Evolutionary conservation across 148 eudicot genomes (phyloP), one percentile per base, ranked within the genome.

Genomic region (Cornus kousa): DNA sequence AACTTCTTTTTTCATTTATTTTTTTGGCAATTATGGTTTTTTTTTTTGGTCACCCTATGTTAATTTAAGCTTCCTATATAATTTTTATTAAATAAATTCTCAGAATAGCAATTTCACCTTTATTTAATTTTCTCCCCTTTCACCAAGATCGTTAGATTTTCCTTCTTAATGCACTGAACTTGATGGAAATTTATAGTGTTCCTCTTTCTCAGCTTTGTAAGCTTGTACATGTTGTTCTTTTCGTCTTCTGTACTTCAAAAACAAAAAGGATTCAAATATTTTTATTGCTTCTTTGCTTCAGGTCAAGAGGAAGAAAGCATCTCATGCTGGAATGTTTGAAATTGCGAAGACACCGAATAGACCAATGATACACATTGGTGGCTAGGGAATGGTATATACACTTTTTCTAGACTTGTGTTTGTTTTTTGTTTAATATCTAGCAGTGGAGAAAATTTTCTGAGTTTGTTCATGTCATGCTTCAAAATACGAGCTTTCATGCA

Each of bases 281-380:
- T 5, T 16, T 60, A 37, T 55, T 73, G 19, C 16, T 43, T 57
- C 9, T 68, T 68, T 83, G 33, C 70, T 87, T 68, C 84, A 93
- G 97, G 90, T 95, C 35, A 95, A 93, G 86, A 87, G 93, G 80
- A 95, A 96, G 88, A 96, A 96, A 85, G 93, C 97, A 24, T 79
- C 98, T 84, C 99, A 93, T 89, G 99, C 99, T 71, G 99, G 99
- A 60, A 96, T 96, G 99, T 90, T 92, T 76, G 98, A 96, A 81
- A 76, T 96, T 68, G 98, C 98, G 43, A 93, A 96, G 78, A 92
- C 97, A 24, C 87, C 92, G 57, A 96, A 96, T 83, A 84, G 99
- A 85, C 98, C 99, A 17, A 96, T 96, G 99, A 92, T 93, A 84
- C 99, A 90, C 82, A 96, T 96, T 80, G 99, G 99, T 73, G 99